Conservation (phyloP, 306 rosid genomes). For the Echinosophora koreensis region DNA sequence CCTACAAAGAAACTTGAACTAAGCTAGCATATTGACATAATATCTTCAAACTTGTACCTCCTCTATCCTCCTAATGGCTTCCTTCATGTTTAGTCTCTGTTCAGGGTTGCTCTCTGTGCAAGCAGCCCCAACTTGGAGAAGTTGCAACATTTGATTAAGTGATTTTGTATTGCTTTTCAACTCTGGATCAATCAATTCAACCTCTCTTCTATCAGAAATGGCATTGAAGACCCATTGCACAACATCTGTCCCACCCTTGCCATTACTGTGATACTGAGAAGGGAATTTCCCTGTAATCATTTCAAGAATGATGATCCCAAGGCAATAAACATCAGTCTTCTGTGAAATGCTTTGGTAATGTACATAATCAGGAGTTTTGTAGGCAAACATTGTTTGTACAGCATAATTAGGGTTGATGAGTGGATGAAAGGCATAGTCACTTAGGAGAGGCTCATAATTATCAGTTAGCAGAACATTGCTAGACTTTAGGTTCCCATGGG, state of each 20-base stretch:
- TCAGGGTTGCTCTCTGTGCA: constrained; percentile 67
- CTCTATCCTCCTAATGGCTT: constrained; percentile 86
- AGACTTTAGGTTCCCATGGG: constrained; percentile 95
- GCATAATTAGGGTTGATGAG: constrained; percentile 63
- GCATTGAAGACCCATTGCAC: constrained; percentile 82
- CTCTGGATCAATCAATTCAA: constrained; percentile 79
- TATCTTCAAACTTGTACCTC: constrained; percentile 53
- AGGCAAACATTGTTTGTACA: constrained; percentile 73
- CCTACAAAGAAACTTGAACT: constrained; percentile 50
- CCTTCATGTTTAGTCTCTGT: constrained; percentile 68
- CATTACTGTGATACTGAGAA: constrained; percentile 79
- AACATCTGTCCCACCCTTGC: constrained; percentile 88
- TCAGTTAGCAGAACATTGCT: constrained; percentile 78
- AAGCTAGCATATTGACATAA: constrained; percentile 51
- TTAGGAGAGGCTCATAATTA: constrained; percentile 67
- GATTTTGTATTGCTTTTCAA: constrained; percentile 44
- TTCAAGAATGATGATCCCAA: constrained; percentile 85
- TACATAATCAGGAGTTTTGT: constrained; percentile 66
- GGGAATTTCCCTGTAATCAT: constrained; percentile 86
- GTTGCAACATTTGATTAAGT: constrained; percentile 59
- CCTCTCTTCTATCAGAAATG: constrained; percentile 58
- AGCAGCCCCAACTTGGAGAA: constrained; percentile 72
- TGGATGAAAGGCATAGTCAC: constrained; percentile 76
- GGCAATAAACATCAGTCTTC: constrained; percentile 85
- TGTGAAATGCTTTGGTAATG: constrained; percentile 62